phyloP scores from a whole-genome alignment of 2,329 filamentous ascomycete species.

The Seiridium cupressi region DNA sequence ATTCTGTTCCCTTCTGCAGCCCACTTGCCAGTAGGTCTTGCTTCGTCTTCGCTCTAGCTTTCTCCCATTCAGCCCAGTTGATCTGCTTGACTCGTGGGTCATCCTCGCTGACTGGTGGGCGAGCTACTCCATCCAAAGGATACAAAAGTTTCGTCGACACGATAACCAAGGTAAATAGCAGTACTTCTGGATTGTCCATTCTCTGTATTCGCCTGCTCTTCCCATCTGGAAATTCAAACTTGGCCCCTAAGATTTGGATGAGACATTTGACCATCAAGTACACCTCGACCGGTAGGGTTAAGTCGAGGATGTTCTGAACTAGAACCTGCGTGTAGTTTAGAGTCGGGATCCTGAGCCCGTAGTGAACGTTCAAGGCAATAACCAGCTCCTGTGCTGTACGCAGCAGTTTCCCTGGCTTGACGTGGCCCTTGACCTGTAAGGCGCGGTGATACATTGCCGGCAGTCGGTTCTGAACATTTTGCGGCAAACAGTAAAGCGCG shows the following conservation, averaged over 20 bases:
- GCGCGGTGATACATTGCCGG: constrained; percentile 58
- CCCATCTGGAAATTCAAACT: constrained; percentile 56
- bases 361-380: constrained; percentile 63
- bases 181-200: constrained; percentile 70
- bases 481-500: constrained; percentile 45
- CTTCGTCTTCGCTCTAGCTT: constrained; percentile 37
- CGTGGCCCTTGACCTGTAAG: constrained; percentile 50
- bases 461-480: constrained; percentile 63
- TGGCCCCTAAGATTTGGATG: constrained; percentile 45
- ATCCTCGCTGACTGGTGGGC: constrained; percentile 45
- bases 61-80: constrained; percentile 72
- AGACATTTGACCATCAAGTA: constrained; percentile 60
- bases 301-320: constrained; percentile 66
- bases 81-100: constrained; percentile 62
- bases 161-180: constrained; percentile 68
- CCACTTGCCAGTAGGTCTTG: constrained; percentile 12
- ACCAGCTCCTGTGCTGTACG: constrained; percentile 59
- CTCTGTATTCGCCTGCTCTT: constrained; percentile 39
- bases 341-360: constrained; percentile 68
- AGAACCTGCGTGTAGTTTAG: constrained; percentile 70
- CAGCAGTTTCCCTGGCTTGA: constrained; percentile 62
- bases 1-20: constrained; percentile 25
- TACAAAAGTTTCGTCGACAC: constrained; percentile 77
- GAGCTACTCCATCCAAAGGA: constrained; percentile 62
- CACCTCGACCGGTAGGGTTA: constrained; percentile 73